Base-by-base conservation (phyloP, 108 stramenopile genomes). In the Nitzschia sp. region DNA sequence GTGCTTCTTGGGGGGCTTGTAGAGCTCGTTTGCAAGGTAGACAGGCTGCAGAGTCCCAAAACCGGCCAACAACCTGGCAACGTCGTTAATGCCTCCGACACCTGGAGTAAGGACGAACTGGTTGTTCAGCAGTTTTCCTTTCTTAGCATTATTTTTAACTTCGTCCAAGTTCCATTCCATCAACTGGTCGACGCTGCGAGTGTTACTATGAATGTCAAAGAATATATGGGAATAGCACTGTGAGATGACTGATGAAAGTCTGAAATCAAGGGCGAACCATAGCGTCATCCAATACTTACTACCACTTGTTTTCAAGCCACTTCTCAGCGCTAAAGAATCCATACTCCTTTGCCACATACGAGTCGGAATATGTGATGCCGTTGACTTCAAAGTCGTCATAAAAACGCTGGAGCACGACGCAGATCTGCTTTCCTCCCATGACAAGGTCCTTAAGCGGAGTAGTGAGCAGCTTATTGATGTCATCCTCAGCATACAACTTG, bases 41-140 rank as follows among this genome's bases (percentile, higher is more conserved):
- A 81, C 73, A 11, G 83, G 83, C 42, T 79, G 79, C 46, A 84
- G 53, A 46, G 67, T 54, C 2, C 59, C 46, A 23, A 58, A 45
- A 31, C 83, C 83, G 28, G 74, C 26, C 17, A 78, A 17, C 1
- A 80, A 63, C 34, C 72, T 63, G 33, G 66, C 48, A 19, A 81
- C 54, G 47, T 84, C 83, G 24, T 27, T 26, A 17, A 58, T 28
- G 19, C 76, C 71, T 0, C 80, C 80, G 28, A 81, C 74, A 25
- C 80, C 80, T 1, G 83, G 83, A 35, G 83, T 84, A 15, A 84
- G 61, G 1, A 78, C 69, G 25, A 81, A 75, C 70, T 81, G 79
- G 34, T 80, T 80, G 45, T 80, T 80, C 46, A 72, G 5, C 0
- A 77, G 31, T 59, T 77, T 77, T 48, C 68, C 64, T 25, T 61